A percentile compares a stretch with the other conserved stretches of the same genome.
Conservation (phyloP, 352 stramenopile species). For the Pythium volutum region DNA sequence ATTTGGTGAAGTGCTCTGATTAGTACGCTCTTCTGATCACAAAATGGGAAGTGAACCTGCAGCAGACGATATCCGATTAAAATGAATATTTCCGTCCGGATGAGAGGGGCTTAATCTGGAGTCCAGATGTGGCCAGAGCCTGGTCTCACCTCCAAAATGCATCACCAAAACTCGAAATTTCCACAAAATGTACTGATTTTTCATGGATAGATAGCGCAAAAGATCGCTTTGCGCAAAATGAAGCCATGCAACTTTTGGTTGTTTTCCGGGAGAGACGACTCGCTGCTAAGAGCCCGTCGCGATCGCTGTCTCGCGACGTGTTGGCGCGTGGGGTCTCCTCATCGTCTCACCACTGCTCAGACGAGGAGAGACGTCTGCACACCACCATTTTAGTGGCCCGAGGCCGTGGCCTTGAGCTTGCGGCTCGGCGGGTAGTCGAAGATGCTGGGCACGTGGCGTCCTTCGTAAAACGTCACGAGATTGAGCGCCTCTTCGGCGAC, state of each 20-base stretch:
- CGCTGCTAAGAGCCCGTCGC: not conserved
- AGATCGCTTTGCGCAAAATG: slow-evolving; percentile 6
- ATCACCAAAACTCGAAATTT: not conserved
- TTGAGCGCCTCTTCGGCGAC: slow-evolving; percentile 90
- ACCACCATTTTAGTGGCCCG: slow-evolving; percentile 42
- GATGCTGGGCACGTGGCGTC: slow-evolving; percentile 56
- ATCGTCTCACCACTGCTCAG: not conserved
- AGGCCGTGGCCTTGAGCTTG: slow-evolving; percentile 48
- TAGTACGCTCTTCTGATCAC: not conserved
- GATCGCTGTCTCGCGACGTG: slow-evolving; percentile 16
- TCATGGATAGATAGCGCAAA: slow-evolving; percentile 1
- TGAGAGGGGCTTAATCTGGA: not conserved
- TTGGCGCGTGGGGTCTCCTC: not conserved
- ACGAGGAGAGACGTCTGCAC: not conserved
- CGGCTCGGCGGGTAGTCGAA: slow-evolving; percentile 69
- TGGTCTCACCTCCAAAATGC: not conserved
- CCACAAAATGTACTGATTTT: slow-evolving; percentile 6
- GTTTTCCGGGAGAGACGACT: not conserved
- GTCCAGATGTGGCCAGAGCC: no score
- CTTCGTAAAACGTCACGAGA: slow-evolving; percentile 93
- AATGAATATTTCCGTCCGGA: not conserved
- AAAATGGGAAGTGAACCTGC: not conserved
- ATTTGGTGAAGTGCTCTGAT: not conserved
- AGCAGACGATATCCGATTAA: not conserved
- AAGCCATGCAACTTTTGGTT: slow-evolving; percentile 7